These are phyloP conservation scores for Trypanosomatidae sp. DNA, from an alignment of 208 protist genomes.

Conservation along the genomic window DNA sequence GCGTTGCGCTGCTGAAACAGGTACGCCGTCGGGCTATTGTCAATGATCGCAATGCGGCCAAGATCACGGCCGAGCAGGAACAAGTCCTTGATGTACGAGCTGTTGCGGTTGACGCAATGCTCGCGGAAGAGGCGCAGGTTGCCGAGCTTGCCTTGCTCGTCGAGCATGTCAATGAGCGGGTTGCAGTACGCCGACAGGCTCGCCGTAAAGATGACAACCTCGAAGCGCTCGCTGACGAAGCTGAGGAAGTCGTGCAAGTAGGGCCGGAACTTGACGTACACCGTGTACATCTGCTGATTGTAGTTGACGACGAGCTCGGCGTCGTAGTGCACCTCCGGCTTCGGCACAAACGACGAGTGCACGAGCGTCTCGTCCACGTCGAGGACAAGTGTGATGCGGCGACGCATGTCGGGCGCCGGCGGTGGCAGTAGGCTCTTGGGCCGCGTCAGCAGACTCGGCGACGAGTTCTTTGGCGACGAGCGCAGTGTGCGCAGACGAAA, in stretches of 20 bases:
- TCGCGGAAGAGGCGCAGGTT: conserved; percentile 31
- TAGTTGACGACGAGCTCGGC: conserved; percentile 10
- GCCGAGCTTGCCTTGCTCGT: conserved; percentile 23
- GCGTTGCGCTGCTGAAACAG: conserved; percentile 61
- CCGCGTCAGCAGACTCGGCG: conserved; percentile 5
- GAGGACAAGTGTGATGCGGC: conserved; percentile 14
- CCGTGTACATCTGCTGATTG: conserved; percentile 8
- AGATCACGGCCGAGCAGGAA: conserved; percentile 28
- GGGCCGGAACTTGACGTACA: conserved; percentile 38
- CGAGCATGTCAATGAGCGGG: conserved; percentile 26
- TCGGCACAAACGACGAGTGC: conserved; percentile 24
- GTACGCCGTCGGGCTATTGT: conserved; percentile 56
- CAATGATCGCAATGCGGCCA: conserved; percentile 23
- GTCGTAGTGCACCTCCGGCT: conserved; percentile 20
- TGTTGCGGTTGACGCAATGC: conserved; percentile 27
- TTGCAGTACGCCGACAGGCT: conserved; percentile 36
- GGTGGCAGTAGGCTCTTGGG: not conserved
- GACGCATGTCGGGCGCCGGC: not conserved
- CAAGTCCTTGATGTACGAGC: conserved; percentile 50
- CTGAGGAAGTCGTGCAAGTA: conserved; percentile 38
- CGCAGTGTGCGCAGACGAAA: not conserved
- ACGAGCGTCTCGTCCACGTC: conserved; percentile 45
- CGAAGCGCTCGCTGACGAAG: conserved; percentile 22
- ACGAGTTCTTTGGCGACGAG: conserved; percentile 15
- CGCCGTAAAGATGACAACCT: conserved; percentile 55